Conservation (phyloP, 352 stramenopile species). For the Globisporangium heterothallicum region DNA sequence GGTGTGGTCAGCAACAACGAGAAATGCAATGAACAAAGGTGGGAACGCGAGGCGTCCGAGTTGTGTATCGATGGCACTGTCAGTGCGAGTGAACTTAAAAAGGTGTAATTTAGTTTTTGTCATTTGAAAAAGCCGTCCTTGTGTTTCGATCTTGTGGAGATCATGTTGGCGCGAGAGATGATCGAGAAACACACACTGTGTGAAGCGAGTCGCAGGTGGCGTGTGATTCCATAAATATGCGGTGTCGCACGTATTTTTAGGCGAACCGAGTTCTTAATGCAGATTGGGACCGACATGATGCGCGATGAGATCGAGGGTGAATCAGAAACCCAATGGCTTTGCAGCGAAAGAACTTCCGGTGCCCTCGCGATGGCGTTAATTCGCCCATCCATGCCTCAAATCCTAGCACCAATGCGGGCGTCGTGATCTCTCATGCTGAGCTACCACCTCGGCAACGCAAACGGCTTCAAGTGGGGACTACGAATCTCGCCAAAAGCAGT, state of each 20-base stretch:
- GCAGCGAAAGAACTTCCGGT: conserved; percentile 67
- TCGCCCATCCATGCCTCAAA: conserved; percentile 11
- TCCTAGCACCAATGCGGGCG: conserved; percentile 1
- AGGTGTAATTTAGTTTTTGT: conserved; percentile 13
- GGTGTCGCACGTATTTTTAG: background rate
- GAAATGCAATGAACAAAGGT: background rate
- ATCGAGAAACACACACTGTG: no score
- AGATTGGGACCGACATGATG: no score
- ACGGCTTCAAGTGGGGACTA: conserved; percentile 68
- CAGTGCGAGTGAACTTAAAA: conserved; percentile 5
- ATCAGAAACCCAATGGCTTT: conserved; percentile 18
- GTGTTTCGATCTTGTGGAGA: no score
- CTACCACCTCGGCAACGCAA: conserved; percentile 52
- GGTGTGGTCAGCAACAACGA: background rate
- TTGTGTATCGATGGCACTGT: background rate
- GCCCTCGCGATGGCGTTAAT: conserved; percentile 20
- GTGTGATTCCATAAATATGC: background rate
- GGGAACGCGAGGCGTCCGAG: no score
- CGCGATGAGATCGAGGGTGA: background rate
- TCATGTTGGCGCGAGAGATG: no score
- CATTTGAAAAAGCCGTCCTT: no score
- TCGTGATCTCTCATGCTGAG: conserved; percentile 37
- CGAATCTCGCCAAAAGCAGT: conserved; percentile 46
- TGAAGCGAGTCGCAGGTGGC: no score
- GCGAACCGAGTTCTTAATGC: background rate